A percentile compares a stretch with the other conserved stretches of the same genome.
Evolutionary conservation across 176 grass and related monocot species (phyloP).

Genomic region (Bonia amplexicaulis): DNA sequence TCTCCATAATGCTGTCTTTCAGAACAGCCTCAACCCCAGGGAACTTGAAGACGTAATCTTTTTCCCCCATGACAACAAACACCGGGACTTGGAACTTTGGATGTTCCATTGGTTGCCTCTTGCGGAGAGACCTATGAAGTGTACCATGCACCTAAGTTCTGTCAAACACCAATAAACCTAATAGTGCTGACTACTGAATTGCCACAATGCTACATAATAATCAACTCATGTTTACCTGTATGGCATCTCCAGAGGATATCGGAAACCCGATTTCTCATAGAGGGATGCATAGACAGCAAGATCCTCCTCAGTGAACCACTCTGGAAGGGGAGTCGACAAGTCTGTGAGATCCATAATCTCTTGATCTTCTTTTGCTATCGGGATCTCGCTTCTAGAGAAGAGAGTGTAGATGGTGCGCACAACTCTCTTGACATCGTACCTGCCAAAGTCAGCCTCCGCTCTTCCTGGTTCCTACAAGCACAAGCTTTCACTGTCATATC

Average conservation of each 20-base stretch:
- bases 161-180: not conserved
- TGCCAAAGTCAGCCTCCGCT: constrained; percentile 63
- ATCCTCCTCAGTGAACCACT: constrained; percentile 68
- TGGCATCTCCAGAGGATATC: constrained; percentile 62
- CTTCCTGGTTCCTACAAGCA: constrained; percentile 40
- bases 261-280: constrained; percentile 65
- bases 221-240: constrained; percentile 43
- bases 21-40: constrained; percentile 32
- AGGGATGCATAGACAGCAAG: constrained; percentile 45
- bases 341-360: constrained; percentile 70
- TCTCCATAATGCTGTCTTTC: constrained; percentile 40
- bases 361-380: constrained; percentile 46
- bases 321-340: constrained; percentile 38
- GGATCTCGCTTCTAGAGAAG: constrained; percentile 65
- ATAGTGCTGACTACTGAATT: not conserved
- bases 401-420: constrained; percentile 67
- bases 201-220: not conserved
- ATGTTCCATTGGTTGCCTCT: not conserved
- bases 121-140: constrained; percentile 23
- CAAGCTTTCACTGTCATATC: not conserved
- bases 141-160: not conserved
- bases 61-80: constrained; percentile 60
- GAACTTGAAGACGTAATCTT: constrained; percentile 63
- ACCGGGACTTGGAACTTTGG: constrained; percentile 54
- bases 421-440: constrained; percentile 46